Conservation (phyloP, 176 grass and related monocot genomes). For the Tuctoria greenei region DNA sequence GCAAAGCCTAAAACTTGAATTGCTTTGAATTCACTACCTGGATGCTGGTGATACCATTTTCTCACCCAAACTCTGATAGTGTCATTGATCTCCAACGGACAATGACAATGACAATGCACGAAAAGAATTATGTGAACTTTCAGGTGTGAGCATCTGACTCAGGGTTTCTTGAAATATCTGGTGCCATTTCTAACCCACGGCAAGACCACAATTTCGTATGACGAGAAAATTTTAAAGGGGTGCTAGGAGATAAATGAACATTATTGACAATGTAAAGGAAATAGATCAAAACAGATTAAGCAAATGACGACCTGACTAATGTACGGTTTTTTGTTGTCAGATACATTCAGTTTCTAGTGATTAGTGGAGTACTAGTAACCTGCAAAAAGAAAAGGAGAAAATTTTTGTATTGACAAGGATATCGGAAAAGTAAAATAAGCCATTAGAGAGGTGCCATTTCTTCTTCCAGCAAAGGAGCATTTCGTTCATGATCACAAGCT, state of each 20-base stretch:
- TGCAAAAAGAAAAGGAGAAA: not conserved
- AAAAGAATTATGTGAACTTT: not conserved
- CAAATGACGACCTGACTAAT: not conserved
- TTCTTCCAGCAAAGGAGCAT: not conserved
- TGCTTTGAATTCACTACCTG: not conserved
- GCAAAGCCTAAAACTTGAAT: not conserved
- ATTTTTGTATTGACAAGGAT: not conserved
- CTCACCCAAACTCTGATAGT: not conserved
- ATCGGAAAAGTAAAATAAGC: too few relatives aligned
- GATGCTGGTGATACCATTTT: not conserved
- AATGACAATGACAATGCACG: not conserved
- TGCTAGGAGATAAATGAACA: not conserved
- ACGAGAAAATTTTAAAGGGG: not conserved
- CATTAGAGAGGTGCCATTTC: too few relatives aligned
- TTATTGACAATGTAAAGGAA: not conserved
- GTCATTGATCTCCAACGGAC: not conserved
- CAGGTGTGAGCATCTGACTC: not conserved
- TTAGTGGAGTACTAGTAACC: not conserved
- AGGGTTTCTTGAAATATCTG: not conserved
- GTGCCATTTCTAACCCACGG: not conserved
- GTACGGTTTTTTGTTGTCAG: not conserved
- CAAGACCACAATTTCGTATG: not conserved
- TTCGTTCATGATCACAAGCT: not conserved
- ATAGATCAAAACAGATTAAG: not conserved
- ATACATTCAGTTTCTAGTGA: not conserved